These are phyloP conservation scores for Aspergillus ellipticus DNA, from an alignment of 495 filamentous ascomycete genomes.

Conservation along the genomic window DNA sequence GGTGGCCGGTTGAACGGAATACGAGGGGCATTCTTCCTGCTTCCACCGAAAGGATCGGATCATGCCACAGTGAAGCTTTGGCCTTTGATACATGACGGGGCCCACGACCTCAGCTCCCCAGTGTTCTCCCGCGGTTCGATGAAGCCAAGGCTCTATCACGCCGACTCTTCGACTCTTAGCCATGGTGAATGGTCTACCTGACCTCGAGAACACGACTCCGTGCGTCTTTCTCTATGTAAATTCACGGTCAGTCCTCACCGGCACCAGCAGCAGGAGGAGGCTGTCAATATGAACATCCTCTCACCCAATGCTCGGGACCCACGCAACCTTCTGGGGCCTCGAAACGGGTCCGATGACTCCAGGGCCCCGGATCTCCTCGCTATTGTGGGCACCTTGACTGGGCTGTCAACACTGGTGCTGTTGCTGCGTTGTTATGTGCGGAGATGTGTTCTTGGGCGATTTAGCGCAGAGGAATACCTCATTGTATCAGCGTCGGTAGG, in stretches of 20 bases:
- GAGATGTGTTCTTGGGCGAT: slow-evolving; percentile 12
- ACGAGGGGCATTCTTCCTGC: not conserved
- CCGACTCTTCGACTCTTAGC: not conserved
- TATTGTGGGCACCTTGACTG: slow-evolving; percentile 18
- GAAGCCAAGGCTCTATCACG: not conserved
- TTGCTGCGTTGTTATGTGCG: slow-evolving; percentile 19
- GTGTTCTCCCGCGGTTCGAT: no score
- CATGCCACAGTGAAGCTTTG: no score
- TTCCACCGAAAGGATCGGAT: not conserved
- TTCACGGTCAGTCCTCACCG: no score
- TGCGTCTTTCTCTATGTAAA: not conserved
- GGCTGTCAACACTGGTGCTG: slow-evolving; percentile 11
- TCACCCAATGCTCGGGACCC: not conserved
- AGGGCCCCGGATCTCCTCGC: slow-evolving; percentile 26
- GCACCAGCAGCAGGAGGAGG: not conserved
- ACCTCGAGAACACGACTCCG: not conserved
- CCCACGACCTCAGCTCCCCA: not conserved
- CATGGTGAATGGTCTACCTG: not conserved
- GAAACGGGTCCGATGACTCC: not conserved
- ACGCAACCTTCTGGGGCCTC: not conserved
- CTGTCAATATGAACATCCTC: not conserved
- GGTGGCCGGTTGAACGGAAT: no score
- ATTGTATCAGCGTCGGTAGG: slow-evolving; percentile 15
- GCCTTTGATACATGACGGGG: no score
- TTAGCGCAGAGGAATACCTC: slow-evolving; percentile 16